Evolutionary conservation across 1,284 basidiomycete genomes (phyloP).

Genomic region (Cerioporus squamosus): DNA sequence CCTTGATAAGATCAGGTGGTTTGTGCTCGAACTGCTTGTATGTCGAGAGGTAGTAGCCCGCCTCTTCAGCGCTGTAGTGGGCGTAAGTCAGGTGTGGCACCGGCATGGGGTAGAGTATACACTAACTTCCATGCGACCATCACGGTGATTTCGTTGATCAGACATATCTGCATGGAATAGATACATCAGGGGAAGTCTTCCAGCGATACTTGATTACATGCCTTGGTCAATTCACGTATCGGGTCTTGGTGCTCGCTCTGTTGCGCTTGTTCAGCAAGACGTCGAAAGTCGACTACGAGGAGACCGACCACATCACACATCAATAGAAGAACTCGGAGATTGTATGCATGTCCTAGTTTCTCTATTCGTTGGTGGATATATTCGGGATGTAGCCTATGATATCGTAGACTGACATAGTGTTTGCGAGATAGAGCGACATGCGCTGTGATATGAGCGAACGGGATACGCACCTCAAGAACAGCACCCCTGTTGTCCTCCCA

Average conservation of each 20-base stretch:
- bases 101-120: background rate
- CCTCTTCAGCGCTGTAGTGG: slow-evolving; percentile 80
- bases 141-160: slow-evolving; percentile 93
- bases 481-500: slow-evolving; percentile 92
- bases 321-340: slow-evolving; percentile 86
- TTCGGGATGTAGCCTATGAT: slow-evolving; percentile 97
- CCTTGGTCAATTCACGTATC: slow-evolving; percentile 93
- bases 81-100: slow-evolving; percentile 2
- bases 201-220: background rate
- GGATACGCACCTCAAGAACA: slow-evolving; percentile 80
- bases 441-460: background rate
- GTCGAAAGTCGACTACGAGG: background rate
- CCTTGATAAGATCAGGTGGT: slow-evolving; percentile 93
- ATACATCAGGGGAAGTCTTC: background rate
- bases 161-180: slow-evolving; percentile 63
- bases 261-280: background rate
- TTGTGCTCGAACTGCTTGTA: slow-evolving; percentile 96
- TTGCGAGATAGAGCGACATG: background rate
- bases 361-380: slow-evolving; percentile 94
- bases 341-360: slow-evolving; percentile 82
- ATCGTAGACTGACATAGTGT: slow-evolving; percentile 74
- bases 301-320: slow-evolving; percentile 88
- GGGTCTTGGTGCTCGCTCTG: slow-evolving; percentile 91
- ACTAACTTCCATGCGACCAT: slow-evolving; percentile 92
- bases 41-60: slow-evolving; percentile 87